phyloP scores from a whole-genome alignment of 257 asterid species.

The Linaria vulgaris region DNA sequence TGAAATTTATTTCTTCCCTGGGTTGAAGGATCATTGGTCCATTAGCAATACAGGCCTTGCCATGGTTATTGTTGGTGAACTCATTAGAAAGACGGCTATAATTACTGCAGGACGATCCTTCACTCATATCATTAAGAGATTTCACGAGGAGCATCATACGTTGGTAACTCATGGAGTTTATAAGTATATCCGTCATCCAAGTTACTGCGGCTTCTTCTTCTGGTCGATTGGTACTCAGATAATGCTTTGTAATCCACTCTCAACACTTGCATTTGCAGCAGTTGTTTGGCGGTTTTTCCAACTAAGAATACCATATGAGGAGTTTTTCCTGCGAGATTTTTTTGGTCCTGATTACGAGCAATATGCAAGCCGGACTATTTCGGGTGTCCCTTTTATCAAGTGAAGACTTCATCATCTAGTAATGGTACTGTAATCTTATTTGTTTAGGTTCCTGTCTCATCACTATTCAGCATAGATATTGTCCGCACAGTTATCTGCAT shows the following conservation, averaged over 20 bases:
- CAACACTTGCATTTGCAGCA: slow-evolving; percentile 52
- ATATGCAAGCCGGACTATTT: slow-evolving; percentile 54
- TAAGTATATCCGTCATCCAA: slow-evolving; percentile 65
- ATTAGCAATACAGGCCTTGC: slow-evolving; percentile 66
- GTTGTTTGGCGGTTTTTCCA: slow-evolving; percentile 82
- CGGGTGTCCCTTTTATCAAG: slow-evolving; percentile 85
- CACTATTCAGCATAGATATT: not conserved
- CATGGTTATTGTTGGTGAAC: slow-evolving; percentile 74
- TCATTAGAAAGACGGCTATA: slow-evolving; percentile 76
- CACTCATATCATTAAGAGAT: slow-evolving; percentile 70
- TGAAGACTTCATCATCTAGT: slow-evolving; percentile 29
- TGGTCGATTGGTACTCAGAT: slow-evolving; percentile 66
- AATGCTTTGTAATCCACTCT: slow-evolving; percentile 83
- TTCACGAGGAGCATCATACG: slow-evolving; percentile 64
- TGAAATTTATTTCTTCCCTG: slow-evolving; percentile 68
- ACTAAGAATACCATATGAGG: slow-evolving; percentile 75
- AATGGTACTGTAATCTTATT: not conserved
- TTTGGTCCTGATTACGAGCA: slow-evolving; percentile 69
- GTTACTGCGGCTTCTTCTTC: slow-evolving; percentile 66
- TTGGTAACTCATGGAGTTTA: slow-evolving; percentile 77
- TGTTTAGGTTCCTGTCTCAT: too few relatives aligned
- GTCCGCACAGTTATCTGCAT: not conserved
- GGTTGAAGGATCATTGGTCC: slow-evolving; percentile 63
- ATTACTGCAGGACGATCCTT: slow-evolving; percentile 84
- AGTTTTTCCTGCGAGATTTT: slow-evolving; percentile 74